Base-by-base conservation (phyloP, 1,284 basidiomycete species). In the Abortiporus biennis region DNA sequence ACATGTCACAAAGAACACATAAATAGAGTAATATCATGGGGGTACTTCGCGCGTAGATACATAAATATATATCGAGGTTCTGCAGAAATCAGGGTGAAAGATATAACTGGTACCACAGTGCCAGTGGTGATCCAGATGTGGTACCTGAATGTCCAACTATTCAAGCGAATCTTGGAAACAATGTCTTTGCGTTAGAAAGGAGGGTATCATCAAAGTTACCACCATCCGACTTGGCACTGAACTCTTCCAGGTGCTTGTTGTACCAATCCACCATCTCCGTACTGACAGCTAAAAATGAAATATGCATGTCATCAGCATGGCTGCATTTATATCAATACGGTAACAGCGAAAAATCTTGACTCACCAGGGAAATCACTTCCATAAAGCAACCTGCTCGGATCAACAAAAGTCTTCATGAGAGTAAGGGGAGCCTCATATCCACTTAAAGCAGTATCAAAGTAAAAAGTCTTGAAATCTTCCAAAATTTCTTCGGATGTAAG, bases 281-380 rank as follows among this genome's bases (percentile, higher is more conserved):
- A 54, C 69, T 75, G 29, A 82, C 78, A 36, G 80, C 83, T 85
- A 43, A 30, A 20, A 23, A 19, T 6, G 17, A 19, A 11, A 34
- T 0, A 6, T 20, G 12, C 5, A 13, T n/a, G n/a, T n/a, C n/a
- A n/a, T n/a, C n/a, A n/a, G n/a, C n/a, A n/a, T n/a, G n/a, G n/a
- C n/a, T n/a, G n/a, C n/a, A n/a, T n/a, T 19, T 20, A 29, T n/a
- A 23, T 4, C 9, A 27, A 1, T n/a, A 29, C 27, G 27, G n/a
- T 8, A 9, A 29, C 8, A 29, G n/a, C n/a, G 27, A 29, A n/a
- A 8, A 29, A 29, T 29, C 8, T 29, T 8, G 13, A 48, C 65
- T 54, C 53, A 80, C 83, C 84, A 45, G 83, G 83, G 54, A 81
- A 83, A 56, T 86, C 84, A n/a, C 77, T 78, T 33, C 84, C 83